These are phyloP conservation scores for Tuber magnatum DNA, from an alignment of 495 filamentous ascomycete species.

Conservation along the genomic window DNA sequence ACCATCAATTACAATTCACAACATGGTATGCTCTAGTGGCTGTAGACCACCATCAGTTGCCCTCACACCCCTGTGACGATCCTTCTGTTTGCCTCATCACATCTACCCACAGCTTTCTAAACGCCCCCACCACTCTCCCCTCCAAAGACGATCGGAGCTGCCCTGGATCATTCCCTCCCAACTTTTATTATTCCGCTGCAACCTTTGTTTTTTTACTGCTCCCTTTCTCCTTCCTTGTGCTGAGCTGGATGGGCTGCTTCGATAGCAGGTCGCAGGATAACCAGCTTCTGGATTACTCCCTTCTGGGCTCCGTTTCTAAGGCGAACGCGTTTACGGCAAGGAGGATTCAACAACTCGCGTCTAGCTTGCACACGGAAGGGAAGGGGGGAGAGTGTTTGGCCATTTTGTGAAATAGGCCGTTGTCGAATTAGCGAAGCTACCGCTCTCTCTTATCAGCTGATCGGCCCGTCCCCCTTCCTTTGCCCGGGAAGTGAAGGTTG, in stretches of 20 bases:
- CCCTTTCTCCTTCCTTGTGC: background rate
- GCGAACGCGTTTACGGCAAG: slow-evolving; percentile 37
- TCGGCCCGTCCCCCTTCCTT: background rate
- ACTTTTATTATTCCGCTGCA: background rate
- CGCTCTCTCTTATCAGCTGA: background rate
- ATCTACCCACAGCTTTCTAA: background rate
- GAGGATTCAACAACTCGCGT: slow-evolving; percentile 37
- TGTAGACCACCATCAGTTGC: background rate
- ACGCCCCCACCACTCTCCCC: background rate
- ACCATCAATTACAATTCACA: background rate
- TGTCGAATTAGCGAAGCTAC: background rate
- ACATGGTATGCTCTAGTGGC: background rate
- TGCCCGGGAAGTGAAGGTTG: background rate
- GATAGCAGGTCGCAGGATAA: slow-evolving; percentile 23
- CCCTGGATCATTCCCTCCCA: background rate
- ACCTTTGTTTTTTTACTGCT: background rate
- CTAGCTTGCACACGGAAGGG: slow-evolving; percentile 38
- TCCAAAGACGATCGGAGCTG: background rate
- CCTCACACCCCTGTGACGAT: slow-evolving; percentile 2
- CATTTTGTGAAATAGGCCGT: slow-evolving; percentile 26
- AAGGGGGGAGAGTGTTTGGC: slow-evolving; percentile 40
- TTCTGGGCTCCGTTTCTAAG: slow-evolving; percentile 27
- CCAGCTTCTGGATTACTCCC: slow-evolving; percentile 23
- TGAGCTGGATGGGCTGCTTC: slow-evolving; percentile 34
- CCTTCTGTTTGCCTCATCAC: background rate